These are phyloP conservation scores for Colletotrichum zoysiae DNA, from an alignment of 2,329 filamentous ascomycete species.

Conservation along the genomic window DNA sequence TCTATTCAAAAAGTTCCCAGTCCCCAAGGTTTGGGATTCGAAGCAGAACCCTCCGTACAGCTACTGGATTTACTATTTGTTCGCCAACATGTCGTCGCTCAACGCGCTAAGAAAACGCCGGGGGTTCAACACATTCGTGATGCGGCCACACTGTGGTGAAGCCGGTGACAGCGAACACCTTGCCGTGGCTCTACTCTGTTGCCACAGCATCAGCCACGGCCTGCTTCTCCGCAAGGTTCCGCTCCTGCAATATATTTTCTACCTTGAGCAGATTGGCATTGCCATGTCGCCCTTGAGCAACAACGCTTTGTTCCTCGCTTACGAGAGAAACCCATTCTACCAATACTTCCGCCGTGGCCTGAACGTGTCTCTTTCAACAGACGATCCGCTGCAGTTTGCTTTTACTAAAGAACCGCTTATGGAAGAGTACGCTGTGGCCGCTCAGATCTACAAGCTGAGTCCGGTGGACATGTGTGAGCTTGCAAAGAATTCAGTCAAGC, in stretches of 20 bases:
- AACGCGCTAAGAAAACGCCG: slow-evolving; percentile 92
- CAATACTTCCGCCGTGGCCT: slow-evolving; percentile 95
- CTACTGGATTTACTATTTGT: slow-evolving; percentile 99
- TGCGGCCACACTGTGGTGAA: slow-evolving; percentile 95
- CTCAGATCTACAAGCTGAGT: slow-evolving; percentile 97
- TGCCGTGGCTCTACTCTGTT: slow-evolving; percentile 90
- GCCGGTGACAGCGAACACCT: slow-evolving; percentile 97
- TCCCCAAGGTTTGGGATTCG: slow-evolving; percentile 88
- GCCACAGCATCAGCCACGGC: slow-evolving; percentile 97
- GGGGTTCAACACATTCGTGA: slow-evolving; percentile 94
- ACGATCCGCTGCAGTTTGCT: slow-evolving; percentile 96
- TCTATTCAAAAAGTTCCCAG: slow-evolving; percentile 94
- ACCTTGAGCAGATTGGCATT: slow-evolving; percentile 97
- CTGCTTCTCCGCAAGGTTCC: slow-evolving; percentile 94
- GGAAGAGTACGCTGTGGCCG: slow-evolving; percentile 97
- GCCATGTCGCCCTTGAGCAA: slow-evolving; percentile 99
- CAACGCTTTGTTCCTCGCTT: slow-evolving; percentile 95
- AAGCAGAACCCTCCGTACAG: slow-evolving; percentile 98
- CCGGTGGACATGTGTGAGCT: slow-evolving; percentile 99
- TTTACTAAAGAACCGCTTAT: slow-evolving; percentile 99
- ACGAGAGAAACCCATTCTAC: slow-evolving; percentile 96
- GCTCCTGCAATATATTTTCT: slow-evolving; percentile 95
- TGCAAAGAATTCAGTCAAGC: slow-evolving; percentile 94
- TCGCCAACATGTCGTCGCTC: slow-evolving; percentile 91
- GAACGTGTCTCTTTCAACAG: slow-evolving; percentile 95